These are phyloP conservation scores for Penicillium sumatraense DNA, from an alignment of 2,329 filamentous ascomycete genomes.

Conservation along the genomic window DNA sequence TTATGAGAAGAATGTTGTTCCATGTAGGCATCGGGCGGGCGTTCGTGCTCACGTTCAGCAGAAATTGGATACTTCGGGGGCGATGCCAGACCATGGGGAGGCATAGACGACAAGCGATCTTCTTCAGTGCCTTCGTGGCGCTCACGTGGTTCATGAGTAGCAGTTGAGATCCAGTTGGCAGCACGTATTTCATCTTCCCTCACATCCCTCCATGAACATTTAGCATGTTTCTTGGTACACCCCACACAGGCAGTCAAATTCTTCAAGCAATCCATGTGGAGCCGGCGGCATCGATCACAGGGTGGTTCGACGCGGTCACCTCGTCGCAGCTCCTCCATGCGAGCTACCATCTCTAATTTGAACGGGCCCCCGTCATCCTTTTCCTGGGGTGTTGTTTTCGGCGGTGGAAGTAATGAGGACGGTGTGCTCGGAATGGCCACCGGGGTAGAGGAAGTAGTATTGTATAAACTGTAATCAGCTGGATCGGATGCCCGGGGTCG, in stretches of 20 bases:
- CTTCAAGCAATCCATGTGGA: slow-evolving; percentile 82
- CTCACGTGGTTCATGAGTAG: background rate
- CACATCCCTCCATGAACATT: slow-evolving; percentile 84
- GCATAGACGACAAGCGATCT: slow-evolving; percentile 4
- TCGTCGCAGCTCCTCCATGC: slow-evolving; percentile 75
- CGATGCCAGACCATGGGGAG: slow-evolving; percentile 9
- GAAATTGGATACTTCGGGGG: slow-evolving; percentile 11
- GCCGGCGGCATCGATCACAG: slow-evolving; percentile 79
- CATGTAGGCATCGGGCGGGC: slow-evolving; percentile 3
- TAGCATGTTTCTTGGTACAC: slow-evolving; percentile 88
- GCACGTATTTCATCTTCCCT: slow-evolving; percentile 68
- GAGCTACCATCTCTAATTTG: slow-evolving; percentile 70
- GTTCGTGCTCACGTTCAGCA: slow-evolving; percentile 15
- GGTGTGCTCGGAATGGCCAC: slow-evolving; percentile 62
- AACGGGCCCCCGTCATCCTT: slow-evolving; percentile 63
- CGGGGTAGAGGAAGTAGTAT: slow-evolving; percentile 45
- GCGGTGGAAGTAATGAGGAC: slow-evolving; percentile 55
- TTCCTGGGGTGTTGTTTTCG: slow-evolving; percentile 51
- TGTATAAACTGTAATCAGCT: slow-evolving; percentile 46
- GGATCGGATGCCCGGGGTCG: slow-evolving; percentile 39
- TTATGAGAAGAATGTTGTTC: slow-evolving; percentile 8
- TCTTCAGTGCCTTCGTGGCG: background rate
- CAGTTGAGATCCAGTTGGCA: slow-evolving; percentile 16
- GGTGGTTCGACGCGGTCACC: slow-evolving; percentile 79
- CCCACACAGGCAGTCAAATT: slow-evolving; percentile 84